Base-by-base conservation (phyloP, 306 rosid species). In the Acmispon strigosus region DNA sequence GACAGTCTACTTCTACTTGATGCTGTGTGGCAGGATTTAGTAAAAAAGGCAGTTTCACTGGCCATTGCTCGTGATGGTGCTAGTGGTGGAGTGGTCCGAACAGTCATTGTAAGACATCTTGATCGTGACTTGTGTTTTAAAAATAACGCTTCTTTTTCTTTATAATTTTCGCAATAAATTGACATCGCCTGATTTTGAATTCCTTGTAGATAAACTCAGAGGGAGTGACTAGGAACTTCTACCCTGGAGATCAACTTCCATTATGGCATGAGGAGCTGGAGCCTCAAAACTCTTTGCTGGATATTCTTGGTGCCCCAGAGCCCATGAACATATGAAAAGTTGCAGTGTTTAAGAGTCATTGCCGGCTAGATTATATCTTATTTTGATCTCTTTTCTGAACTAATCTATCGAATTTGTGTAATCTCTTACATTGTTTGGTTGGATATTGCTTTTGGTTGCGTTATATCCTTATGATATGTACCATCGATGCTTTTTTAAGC, bases 1-100 rank as follows among this genome's bases (percentile, higher is more conserved):
- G 45, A 83, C 62, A 7, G 12, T 10, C 4, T 24, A 7, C 75
- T 61, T 10, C 4, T 24, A 7, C 75, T 61, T 53, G 34, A 61
- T 69, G 47, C 17, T 39, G 43, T 64, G 6, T 6, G 63, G 69
- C 91, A 91, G 99, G 85, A 82, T n/a, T 78, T 95, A 57, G 99
- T 91, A 2, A 84, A 82, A 16, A 95, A 91, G 85, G 99, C 97
- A 16, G 99, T 95, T 57, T 95, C 99, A 11, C 96, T 95, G 7
- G 97, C 99, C 55, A 91, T 95, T 76, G 99, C 97, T 9, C 90
- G 97, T 39, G 99, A 95, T 42, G 99, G 99, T 32, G 99, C 99
- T 9, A 95, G 99, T 84, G 99, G 99, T 5, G 99, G 99, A 14
- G 99, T 95, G 44, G 96, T 95, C 58, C 96, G 99, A 43, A 95